These are phyloP conservation scores for Haematococcus lacustris DNA, from an alignment of 139 green algal species.

Conservation along the genomic window DNA sequence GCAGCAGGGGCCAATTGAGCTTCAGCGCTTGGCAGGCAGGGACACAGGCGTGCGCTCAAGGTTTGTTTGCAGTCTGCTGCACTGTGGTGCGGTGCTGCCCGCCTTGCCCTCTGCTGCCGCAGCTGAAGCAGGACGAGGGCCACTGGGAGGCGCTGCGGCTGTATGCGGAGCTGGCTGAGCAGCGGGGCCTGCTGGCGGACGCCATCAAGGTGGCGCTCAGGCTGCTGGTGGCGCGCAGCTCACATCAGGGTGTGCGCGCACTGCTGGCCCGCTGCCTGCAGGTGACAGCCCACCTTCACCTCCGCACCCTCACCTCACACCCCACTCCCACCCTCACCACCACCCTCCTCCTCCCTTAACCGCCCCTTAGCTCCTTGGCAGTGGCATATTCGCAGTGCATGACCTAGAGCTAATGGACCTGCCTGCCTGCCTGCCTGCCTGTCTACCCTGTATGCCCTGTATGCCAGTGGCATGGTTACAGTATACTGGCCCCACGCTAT, in stretches of 20 bases:
- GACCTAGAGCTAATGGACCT: too few relatives aligned
- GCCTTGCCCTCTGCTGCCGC: neutral
- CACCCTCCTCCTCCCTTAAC: too few relatives aligned
- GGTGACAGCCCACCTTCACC: neutral
- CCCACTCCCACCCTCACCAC: too few relatives aligned
- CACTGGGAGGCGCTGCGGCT: slow-evolving; percentile 1
- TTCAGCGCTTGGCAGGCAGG: too few relatives aligned
- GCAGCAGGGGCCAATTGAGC: neutral
- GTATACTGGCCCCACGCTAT: too few relatives aligned
- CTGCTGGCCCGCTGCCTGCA: neutral
- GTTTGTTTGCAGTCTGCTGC: neutral
- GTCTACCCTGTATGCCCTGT: too few relatives aligned
- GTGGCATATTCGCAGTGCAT: too few relatives aligned
- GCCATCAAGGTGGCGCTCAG: neutral
- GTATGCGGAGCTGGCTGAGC: neutral
- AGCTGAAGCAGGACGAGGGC: neutral
- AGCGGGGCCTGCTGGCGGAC: neutral
- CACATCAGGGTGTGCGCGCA: neutral
- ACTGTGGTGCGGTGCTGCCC: neutral
- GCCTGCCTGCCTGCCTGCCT: too few relatives aligned
- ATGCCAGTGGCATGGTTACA: too few relatives aligned
- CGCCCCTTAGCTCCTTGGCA: too few relatives aligned
- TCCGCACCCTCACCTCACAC: too few relatives aligned
- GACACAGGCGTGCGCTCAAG: too few relatives aligned
- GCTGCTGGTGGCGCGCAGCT: neutral